phyloP scores from a whole-genome alignment of 2,329 filamentous ascomycete species.

The Aspergillus tanneri region DNA sequence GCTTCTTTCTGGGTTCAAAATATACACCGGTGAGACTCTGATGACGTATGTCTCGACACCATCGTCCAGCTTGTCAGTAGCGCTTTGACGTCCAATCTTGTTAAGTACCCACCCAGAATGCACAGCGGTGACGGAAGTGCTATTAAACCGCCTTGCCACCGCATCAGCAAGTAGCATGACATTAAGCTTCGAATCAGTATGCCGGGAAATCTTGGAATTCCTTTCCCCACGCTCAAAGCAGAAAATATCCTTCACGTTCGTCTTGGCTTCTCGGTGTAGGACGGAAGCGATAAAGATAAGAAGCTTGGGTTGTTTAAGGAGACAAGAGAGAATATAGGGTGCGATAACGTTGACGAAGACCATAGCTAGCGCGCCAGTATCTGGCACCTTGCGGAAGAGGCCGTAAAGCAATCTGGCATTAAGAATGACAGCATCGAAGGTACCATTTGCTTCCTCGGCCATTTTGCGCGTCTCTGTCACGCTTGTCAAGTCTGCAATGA shows the following conservation, averaged over 20 bases:
- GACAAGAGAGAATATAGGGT: constrained; percentile 54
- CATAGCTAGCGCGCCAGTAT: constrained; percentile 47
- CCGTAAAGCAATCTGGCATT: constrained; percentile 55
- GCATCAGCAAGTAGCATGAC: constrained; percentile 55
- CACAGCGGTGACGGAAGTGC: constrained; percentile 47
- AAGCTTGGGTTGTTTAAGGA: constrained; percentile 51
- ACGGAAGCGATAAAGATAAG: constrained; percentile 54
- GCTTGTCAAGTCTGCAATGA: constrained; percentile 54
- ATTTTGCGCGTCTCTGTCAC: constrained; percentile 51
- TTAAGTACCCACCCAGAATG: constrained; percentile 56
- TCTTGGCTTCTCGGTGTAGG: constrained; percentile 51
- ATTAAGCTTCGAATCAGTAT: constrained; percentile 58
- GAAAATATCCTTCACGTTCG: constrained; percentile 40
- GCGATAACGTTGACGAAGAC: constrained; percentile 57
- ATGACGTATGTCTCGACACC: constrained; percentile 51
- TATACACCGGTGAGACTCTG: constrained; percentile 21
- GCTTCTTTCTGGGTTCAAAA: constrained; percentile 22
- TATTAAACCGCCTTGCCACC: constrained; percentile 48
- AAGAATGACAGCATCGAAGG: constrained; percentile 57
- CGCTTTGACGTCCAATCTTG: constrained; percentile 51
- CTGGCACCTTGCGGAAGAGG: constrained; percentile 40
- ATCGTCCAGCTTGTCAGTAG: constrained; percentile 48
- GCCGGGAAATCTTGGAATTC: constrained; percentile 38
- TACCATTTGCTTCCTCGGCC: constrained; percentile 52
- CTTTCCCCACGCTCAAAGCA: constrained; percentile 39